These are phyloP conservation scores for Penicillium waksmanii DNA, from an alignment of 495 filamentous ascomycete species.

Conservation along the genomic window DNA sequence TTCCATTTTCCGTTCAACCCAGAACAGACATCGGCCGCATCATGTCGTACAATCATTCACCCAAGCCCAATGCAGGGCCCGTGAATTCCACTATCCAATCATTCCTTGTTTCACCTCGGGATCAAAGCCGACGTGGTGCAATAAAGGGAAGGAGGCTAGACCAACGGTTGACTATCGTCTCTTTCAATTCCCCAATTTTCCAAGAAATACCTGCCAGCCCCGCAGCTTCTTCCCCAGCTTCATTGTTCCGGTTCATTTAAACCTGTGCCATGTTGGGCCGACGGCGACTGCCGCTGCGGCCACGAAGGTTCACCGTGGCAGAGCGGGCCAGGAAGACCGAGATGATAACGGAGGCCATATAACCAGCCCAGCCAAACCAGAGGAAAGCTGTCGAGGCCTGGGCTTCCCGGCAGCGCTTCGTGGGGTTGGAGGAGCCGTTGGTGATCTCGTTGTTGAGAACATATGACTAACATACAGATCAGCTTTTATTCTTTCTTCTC, in stretches of 20 bases:
- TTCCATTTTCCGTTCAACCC: slow-evolving; percentile 1
- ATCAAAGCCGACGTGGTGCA: slow-evolving; percentile 1
- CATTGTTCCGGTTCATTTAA: slow-evolving; percentile 37
- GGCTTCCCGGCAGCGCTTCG: slow-evolving; percentile 68
- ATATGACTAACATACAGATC: slow-evolving; percentile 40
- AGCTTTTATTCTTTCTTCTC: neutral
- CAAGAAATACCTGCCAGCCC: neutral
- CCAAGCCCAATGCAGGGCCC: neutral
- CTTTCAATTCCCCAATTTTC: neutral
- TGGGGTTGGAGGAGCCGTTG: slow-evolving; percentile 55
- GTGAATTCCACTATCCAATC: neutral
- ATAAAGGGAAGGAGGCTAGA: neutral
- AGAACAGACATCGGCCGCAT: neutral
- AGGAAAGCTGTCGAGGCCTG: slow-evolving; percentile 71
- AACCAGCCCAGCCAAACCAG: slow-evolving; percentile 71
- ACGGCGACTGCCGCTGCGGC: slow-evolving; percentile 46
- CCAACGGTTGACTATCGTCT: neutral
- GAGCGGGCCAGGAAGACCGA: slow-evolving; percentile 48
- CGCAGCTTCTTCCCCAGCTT: too few relatives aligned
- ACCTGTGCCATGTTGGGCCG: slow-evolving; percentile 68
- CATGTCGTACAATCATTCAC: slow-evolving; percentile 3
- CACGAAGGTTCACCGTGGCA: slow-evolving; percentile 44
- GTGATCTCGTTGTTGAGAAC: slow-evolving; percentile 59
- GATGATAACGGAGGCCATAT: slow-evolving; percentile 55
- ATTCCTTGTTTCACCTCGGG: neutral